Evolutionary conservation across 1,284 basidiomycete genomes (phyloP).

Genomic region (Tetrapyrgos nigripes): DNA sequence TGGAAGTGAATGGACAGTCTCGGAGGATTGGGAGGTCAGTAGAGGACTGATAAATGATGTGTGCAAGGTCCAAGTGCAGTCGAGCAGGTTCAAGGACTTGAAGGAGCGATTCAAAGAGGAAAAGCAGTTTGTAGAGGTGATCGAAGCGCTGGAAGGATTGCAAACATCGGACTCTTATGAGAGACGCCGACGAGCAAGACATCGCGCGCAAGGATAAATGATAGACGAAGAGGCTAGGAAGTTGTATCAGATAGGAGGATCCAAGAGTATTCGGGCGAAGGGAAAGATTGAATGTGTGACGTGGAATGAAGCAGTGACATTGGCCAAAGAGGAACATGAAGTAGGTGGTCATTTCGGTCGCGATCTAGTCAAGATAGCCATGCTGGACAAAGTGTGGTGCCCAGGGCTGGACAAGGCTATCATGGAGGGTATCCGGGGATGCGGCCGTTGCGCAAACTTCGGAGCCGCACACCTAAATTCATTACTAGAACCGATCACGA

Average conservation of each 20-base stretch:
- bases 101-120: slow-evolving; percentile 30
- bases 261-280: slow-evolving; percentile 20
- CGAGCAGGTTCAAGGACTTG: slow-evolving; percentile 8
- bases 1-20: slow-evolving; percentile 38
- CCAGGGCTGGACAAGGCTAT: slow-evolving; percentile 36
- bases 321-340: slow-evolving; percentile 20
- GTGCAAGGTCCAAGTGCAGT: slow-evolving; percentile 15
- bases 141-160: too few relatives aligned
- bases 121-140: slow-evolving; percentile 30
- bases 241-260: slow-evolving; percentile 19
- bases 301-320: too few relatives aligned
- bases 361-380: slow-evolving; percentile 31
- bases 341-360: slow-evolving; percentile 34
- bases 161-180: slow-evolving; percentile 17
- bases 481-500: slow-evolving; percentile 40
- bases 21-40: neutral
- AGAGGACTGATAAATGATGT: slow-evolving; percentile 36
- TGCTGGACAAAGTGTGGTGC: slow-evolving; percentile 32
- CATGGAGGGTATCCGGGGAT: slow-evolving; percentile 33
- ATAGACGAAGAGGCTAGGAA: slow-evolving; percentile 35
- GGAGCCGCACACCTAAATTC: slow-evolving; percentile 31
- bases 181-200: slow-evolving; percentile 26
- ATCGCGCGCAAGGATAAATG: slow-evolving; percentile 34
- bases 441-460: slow-evolving; percentile 34
- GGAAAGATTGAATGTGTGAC: slow-evolving; percentile 24